Evolutionary conservation across 169 alveolate genomes (phyloP), one percentile per base, ranked within the genome.

Genomic region (Neospora caninum): DNA sequence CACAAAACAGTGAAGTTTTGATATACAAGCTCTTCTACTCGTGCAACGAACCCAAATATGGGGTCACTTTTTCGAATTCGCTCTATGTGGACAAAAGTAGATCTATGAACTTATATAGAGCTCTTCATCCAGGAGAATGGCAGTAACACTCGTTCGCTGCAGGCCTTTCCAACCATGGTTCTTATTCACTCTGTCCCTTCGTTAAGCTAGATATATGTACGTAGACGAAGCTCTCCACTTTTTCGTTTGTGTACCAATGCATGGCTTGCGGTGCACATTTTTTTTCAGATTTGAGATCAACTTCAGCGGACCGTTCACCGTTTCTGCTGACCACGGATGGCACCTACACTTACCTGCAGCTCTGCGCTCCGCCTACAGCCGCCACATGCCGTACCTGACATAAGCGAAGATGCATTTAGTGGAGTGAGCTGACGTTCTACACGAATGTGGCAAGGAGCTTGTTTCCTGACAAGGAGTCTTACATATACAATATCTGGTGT

Each of bases 321-420:
- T 78, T 38, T 20, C 86, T 25, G 86, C 45, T 16, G 45, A 78
- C 42, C 86, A 38, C 41, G 86, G 86, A 36, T 78, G 86, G 86
- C 25, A 27, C 73, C 16, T 64, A 27, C 41, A 78, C 45, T n/a
- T 78, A 10, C 86, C 86, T n/a, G 86, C 86, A 20, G 45, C 86
- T 0, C 86, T 78, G 86, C 86, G 86, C 39, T 18, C 39, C n/a
- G 86, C 86, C 86, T 78, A 78, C 86, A 78, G 86, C 45, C 86
- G 86, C 10, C 86, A 78, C 20, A 78, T 78, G 86, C 86, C 86
- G 39, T 78, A 78, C 86, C 45, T 78, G n/a, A 78, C 86, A 20
- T 78, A n/a, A 78, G 39, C 45, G 86, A 64, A 64, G 73, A 4
- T 4, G 22, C 13, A 13, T 4, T 49, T 13, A 49, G 13, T n/a